These are phyloP conservation scores for Graphilbum ipis-grandicollis DNA, from an alignment of 2,329 filamentous ascomycete genomes.

Conservation along the genomic window DNA sequence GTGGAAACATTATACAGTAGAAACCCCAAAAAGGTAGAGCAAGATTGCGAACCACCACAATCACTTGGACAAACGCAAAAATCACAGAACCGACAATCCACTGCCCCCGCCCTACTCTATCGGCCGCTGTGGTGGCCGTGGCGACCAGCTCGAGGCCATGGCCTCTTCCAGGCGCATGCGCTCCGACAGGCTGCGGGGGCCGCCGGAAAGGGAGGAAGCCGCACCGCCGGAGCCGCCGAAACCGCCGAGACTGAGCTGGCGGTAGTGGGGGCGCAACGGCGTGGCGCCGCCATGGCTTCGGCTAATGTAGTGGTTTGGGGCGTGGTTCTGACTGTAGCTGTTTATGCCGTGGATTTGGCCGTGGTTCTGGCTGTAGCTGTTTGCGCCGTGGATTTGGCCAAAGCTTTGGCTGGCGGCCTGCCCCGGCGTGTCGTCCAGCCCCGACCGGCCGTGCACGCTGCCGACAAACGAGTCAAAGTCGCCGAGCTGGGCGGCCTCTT, in stretches of 20 bases:
- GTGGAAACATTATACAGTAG: too few species aligned
- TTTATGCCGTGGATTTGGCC: too few species aligned
- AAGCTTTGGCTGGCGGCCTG: too few species aligned
- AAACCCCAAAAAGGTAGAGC: too few species aligned
- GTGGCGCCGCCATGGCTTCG: not conserved
- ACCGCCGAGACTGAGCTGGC: too few species aligned
- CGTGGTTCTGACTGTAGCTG: not conserved
- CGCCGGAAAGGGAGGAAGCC: conserved; percentile 6
- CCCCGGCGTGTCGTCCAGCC: conserved; percentile 10
- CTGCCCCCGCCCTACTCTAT: too few species aligned
- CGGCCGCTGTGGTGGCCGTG: not conserved
- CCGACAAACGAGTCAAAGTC: conserved; percentile 22
- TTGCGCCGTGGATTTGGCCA: too few species aligned
- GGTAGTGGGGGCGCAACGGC: not conserved
- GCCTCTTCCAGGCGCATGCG: conserved; percentile 13
- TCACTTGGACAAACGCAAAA: too few species aligned
- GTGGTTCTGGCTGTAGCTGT: not conserved
- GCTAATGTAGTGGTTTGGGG: too few species aligned
- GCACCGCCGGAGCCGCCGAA: not conserved
- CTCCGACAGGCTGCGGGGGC: conserved; percentile 17
- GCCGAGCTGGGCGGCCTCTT: conserved; percentile 20
- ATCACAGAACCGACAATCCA: too few species aligned
- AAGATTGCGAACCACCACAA: too few species aligned
- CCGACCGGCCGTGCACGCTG: conserved; percentile 18
- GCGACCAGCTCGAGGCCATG: not conserved